Conservation (phyloP, 2,329 filamentous ascomycete species). For the Raffaelea deltoideospora region DNA sequence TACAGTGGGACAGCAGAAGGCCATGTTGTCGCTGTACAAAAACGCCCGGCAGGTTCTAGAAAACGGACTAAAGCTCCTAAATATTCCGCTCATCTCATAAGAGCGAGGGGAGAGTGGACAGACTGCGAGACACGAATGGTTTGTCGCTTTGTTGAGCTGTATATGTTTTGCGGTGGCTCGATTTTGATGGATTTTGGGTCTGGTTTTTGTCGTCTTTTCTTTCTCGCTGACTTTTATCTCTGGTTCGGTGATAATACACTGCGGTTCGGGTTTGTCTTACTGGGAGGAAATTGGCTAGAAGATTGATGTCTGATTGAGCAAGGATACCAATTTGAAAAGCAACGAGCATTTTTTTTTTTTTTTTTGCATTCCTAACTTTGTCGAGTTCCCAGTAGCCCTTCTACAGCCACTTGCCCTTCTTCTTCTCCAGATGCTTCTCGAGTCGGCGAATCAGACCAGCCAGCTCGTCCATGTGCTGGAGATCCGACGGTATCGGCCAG, state of each 20-base stretch:
- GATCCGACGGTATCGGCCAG: neutral
- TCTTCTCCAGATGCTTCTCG: neutral
- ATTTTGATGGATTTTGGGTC: too few species aligned
- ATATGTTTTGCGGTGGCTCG: too few species aligned
- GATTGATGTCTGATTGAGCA: too few species aligned
- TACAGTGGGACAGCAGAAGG: constrained; percentile 14
- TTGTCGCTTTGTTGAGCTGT: too few species aligned
- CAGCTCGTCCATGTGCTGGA: neutral
- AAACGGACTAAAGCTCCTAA: constrained; percentile 49
- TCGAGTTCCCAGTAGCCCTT: neutral
- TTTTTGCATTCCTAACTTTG: neutral
- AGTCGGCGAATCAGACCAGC: neutral
- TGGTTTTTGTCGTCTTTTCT: too few species aligned
- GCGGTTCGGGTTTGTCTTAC: too few species aligned
- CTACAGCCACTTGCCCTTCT: neutral
- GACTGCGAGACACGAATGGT: too few species aligned
- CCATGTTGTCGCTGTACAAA: constrained; percentile 40
- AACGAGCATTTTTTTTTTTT: neutral
- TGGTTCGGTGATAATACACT: too few species aligned
- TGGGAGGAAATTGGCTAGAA: too few species aligned
- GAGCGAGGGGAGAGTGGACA: too few species aligned
- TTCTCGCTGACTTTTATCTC: too few species aligned
- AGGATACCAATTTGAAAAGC: too few species aligned
- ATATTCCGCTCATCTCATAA: constrained; percentile 19
- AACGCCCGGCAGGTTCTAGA: constrained; percentile 44